These are phyloP conservation scores for Thielaviopsis populi DNA, from an alignment of 2,329 filamentous ascomycete species.

Conservation along the genomic window DNA sequence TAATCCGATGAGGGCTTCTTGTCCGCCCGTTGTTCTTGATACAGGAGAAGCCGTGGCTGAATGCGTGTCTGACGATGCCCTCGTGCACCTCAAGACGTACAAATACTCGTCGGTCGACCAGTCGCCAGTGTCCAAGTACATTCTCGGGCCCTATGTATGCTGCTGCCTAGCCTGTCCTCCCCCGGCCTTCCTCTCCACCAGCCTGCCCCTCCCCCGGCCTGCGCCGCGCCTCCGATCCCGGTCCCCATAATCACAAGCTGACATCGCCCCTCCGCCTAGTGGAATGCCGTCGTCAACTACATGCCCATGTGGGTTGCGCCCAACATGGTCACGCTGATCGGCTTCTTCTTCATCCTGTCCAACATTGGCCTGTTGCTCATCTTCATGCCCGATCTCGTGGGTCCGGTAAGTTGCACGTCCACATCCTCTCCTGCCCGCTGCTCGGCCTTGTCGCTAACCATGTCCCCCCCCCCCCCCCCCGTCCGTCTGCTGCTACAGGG, in stretches of 20 bases:
- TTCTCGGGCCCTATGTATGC: constrained; percentile 87
- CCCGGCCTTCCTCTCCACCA: constrained; percentile 8
- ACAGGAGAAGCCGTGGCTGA: constrained; percentile 43
- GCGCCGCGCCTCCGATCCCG: constrained; percentile 7
- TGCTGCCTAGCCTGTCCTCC: neutral
- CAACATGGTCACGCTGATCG: constrained; percentile 91
- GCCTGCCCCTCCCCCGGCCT: too few species aligned
- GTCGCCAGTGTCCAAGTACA: constrained; percentile 82
- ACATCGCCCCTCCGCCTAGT: constrained; percentile 39
- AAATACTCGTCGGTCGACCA: constrained; percentile 97
- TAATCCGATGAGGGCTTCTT: constrained; percentile 1
- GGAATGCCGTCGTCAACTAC: constrained; percentile 89
- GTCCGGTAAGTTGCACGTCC: constrained; percentile 48
- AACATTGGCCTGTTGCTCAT: constrained; percentile 64
- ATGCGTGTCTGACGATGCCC: constrained; percentile 76
- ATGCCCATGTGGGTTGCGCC: constrained; percentile 92
- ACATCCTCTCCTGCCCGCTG: constrained; percentile 3
- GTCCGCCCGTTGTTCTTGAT: constrained; percentile 3
- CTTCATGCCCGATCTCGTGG: constrained; percentile 77
- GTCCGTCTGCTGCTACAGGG: too few species aligned
- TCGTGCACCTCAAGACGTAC: constrained; percentile 85
- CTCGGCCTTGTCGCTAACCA: constrained; percentile 17
- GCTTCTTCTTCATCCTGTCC: constrained; percentile 82
- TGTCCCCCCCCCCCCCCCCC: neutral
- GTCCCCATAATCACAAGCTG: neutral